Evolutionary conservation across 306 rosid genomes (phyloP).

Genomic region (Mucuna pruriens): DNA sequence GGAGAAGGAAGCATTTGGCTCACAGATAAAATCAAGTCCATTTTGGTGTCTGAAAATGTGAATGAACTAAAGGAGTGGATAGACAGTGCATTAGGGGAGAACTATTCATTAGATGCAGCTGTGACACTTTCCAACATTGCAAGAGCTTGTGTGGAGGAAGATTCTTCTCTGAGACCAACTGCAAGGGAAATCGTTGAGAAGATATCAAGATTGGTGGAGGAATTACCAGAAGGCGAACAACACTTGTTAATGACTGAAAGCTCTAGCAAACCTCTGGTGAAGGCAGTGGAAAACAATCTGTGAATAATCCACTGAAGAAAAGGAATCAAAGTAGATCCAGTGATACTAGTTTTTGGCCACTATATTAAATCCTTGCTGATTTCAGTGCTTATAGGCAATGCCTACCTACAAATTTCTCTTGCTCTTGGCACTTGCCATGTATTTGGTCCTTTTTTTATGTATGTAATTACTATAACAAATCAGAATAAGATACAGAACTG

Average conservation of each 20-base stretch:
- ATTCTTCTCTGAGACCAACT: constrained; percentile 64
- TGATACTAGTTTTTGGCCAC: not conserved
- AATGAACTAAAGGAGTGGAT: constrained; percentile 80
- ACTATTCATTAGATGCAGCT: constrained; percentile 70
- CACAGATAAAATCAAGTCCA: constrained; percentile 56
- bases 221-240: constrained; percentile 58
- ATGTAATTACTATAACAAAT: constrained; percentile 34
- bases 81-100: constrained; percentile 75
- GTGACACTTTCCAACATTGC: constrained; percentile 66
- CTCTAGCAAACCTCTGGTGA: constrained; percentile 76
- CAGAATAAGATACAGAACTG: constrained; percentile 37
- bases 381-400: constrained; percentile 5
- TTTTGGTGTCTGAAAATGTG: constrained; percentile 60
- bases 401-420: not conserved
- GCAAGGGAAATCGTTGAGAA: constrained; percentile 72
- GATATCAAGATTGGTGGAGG: constrained; percentile 67
- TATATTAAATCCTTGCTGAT: not conserved
- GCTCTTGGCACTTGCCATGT: not conserved
- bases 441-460: constrained; percentile 4
- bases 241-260: constrained; percentile 58
- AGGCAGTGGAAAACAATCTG: constrained; percentile 48
- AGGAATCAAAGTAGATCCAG: not conserved
- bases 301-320: constrained; percentile 39
- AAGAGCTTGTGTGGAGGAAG: constrained; percentile 75
- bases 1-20: constrained; percentile 62